A percentile compares a stretch with the other conserved stretches of the same genome.
These are phyloP conservation scores for Monilinia vaccinii-corymbosi DNA, from an alignment of 2,329 filamentous ascomycete species.

Conservation along the genomic window DNA sequence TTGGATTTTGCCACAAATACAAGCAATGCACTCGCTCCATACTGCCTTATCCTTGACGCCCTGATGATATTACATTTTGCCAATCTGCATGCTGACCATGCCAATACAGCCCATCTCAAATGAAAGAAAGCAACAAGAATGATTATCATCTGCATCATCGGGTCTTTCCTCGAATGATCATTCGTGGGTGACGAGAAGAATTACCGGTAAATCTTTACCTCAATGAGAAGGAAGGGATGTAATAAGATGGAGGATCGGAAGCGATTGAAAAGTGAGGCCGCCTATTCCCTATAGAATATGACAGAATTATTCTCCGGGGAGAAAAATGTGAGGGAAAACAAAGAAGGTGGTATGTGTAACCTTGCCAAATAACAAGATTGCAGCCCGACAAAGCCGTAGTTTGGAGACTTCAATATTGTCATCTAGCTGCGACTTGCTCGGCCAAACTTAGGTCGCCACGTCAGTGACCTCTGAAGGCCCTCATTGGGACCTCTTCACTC, in stretches of 20 bases:
- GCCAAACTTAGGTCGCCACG: conserved; percentile 29
- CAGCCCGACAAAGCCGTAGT: conserved; percentile 15
- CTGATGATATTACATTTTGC: background rate
- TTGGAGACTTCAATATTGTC: conserved; percentile 5
- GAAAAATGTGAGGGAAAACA: conserved; percentile 15
- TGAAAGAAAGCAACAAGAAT: background rate
- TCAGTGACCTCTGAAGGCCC: conserved; percentile 19
- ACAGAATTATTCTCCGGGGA: conserved; percentile 6
- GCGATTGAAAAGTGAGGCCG: conserved; percentile 3
- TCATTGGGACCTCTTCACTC: conserved; percentile 20
- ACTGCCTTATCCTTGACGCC: background rate
- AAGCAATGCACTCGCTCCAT: background rate
- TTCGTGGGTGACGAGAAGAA: conserved; percentile 1
- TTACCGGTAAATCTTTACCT: background rate
- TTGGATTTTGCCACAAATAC: background rate
- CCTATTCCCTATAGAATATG: conserved; percentile 6
- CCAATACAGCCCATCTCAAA: background rate
- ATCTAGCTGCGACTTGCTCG: conserved; percentile 12
- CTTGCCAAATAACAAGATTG: conserved; percentile 17
- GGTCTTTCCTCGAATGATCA: conserved; percentile 5
- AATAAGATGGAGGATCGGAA: background rate
- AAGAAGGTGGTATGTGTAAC: conserved; percentile 12
- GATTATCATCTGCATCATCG: conserved; percentile 2
- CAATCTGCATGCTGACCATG: conserved; percentile 2
- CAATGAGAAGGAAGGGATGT: background rate